Evolutionary conservation across 371 early-diverging fungal genomes (phyloP), one percentile per base, ranked within the genome.

Genomic region (Rhizomucor miehei): DNA sequence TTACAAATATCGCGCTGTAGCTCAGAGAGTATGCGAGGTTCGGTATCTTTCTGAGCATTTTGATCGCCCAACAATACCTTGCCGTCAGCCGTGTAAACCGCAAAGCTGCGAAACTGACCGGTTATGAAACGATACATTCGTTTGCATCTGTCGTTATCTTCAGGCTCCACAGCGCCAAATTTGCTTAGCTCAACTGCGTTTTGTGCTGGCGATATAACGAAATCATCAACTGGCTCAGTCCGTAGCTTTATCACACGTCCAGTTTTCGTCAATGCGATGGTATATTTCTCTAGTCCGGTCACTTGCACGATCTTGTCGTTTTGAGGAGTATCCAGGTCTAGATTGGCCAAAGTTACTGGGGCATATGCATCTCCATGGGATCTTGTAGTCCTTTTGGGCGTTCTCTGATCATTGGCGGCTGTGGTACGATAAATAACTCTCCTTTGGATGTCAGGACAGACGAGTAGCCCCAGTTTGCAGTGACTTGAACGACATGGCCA

Each of bases 401-500:
- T 10, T 49, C 20, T 0, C 29, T 37, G 9, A 59, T 48, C 29
- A 39, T 23, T 24, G 58, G 57, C 1, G 75, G 75, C 10, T 54
- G 44, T 0, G 63, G 67, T 9, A 75, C 44, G 4, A 65, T 44
- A 38, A 55, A 60, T 2, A 75, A 10, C 11, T 40, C 50, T 10
- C 76, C 76, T 0, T 13, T 29, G 4, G 51, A 46, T 9, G 72
- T 67, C 45, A 75, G 55, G 3, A 66, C 47, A 20, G 57, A 48
- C 0, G 72, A 71, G 24, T 60, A 57, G 10, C 50, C 54, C 70
- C 70, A 71, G 25, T 67, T 71, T 11, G 69, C 76, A 3, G 63
- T 35, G 10, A 71, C 68, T 40, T 74, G 75, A 8, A 58, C 61
- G 5, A 73, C 52, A 3, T 34, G 34, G 1, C 45, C 39, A 14